phyloP scores from a whole-genome alignment of 805 yeast genomes.

The Geotrichum ghanense region DNA sequence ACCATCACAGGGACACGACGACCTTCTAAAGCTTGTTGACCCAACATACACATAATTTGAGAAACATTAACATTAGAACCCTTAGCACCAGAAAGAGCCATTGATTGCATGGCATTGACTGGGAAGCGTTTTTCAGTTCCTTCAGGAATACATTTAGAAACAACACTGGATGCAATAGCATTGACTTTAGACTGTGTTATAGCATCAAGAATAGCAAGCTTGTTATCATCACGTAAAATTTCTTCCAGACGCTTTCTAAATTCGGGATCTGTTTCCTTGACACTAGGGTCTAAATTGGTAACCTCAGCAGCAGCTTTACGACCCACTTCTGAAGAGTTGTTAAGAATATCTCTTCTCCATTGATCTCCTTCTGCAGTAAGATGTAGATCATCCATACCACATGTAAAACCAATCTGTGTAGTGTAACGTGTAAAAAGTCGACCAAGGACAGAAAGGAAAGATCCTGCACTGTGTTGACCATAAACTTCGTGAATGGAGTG shows the following conservation, averaged over 20 bases:
- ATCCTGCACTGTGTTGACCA: slow-evolving; percentile 85
- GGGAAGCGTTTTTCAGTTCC: slow-evolving; percentile 97
- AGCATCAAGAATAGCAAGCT: slow-evolving; percentile 90
- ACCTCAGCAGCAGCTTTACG: slow-evolving; percentile 91
- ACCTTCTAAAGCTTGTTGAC: slow-evolving; percentile 99
- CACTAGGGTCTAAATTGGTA: slow-evolving; percentile 54
- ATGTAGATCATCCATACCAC: slow-evolving; percentile 99
- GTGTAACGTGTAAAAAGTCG: slow-evolving; percentile 89
- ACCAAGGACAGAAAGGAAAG: slow-evolving; percentile 83
- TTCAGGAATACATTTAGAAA: slow-evolving; percentile 84
- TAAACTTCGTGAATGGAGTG: slow-evolving; percentile 94
- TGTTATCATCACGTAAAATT: slow-evolving; percentile 84
- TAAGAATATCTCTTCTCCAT: slow-evolving; percentile 77
- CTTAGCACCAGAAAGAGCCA: slow-evolving; percentile 99
- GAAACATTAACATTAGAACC: slow-evolving; percentile 98
- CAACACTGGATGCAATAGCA: slow-evolving; percentile 87
- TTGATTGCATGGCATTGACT: slow-evolving; percentile 92
- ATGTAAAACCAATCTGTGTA: slow-evolving; percentile 86
- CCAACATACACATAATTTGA: slow-evolving; percentile 97
- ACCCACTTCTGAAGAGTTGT: slow-evolving; percentile 71
- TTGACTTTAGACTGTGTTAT: slow-evolving; percentile 90
- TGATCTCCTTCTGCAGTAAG: slow-evolving; percentile 83
- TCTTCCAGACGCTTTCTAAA: slow-evolving; percentile 84
- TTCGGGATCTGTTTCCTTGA: slow-evolving; percentile 52
- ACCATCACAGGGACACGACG: slow-evolving; percentile 99